Evolutionary conservation across 140 eudicot genomes (phyloP).

Genomic region (Erigeron philadelphicus): DNA sequence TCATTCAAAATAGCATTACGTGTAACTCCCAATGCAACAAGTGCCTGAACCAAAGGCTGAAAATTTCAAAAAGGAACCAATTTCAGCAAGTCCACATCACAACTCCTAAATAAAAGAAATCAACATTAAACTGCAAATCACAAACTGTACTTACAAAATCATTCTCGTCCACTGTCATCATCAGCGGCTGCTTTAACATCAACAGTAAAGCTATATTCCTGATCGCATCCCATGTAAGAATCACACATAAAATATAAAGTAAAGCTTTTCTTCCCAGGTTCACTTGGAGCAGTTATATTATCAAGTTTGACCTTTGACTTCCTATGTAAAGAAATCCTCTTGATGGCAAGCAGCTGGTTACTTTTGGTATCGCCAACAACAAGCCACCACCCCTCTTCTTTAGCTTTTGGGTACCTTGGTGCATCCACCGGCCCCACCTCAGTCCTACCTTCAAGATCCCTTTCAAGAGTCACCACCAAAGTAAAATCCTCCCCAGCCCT

Average conservation of each 20-base stretch:
- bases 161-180: constrained; percentile 38
- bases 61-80: no score
- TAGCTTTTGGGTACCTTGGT: constrained; percentile 65
- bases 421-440: constrained; percentile 85
- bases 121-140: neutral
- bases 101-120: neutral
- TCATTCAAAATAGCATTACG: no score
- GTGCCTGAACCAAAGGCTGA: no score
- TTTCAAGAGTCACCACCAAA: constrained; percentile 57
- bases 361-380: constrained; percentile 80
- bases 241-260: constrained; percentile 76
- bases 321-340: constrained; percentile 65
- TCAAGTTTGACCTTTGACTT: constrained; percentile 65
- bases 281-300: constrained; percentile 59
- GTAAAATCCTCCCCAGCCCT: constrained; percentile 60
- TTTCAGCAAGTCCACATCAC: no score
- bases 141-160: constrained; percentile 18
- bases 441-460: constrained; percentile 72
- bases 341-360: constrained; percentile 77
- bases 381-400: constrained; percentile 96
- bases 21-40: no score
- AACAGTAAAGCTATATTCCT: constrained; percentile 59
- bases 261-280: constrained; percentile 53
- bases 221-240: constrained; percentile 88
- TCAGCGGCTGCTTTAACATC: constrained; percentile 53